Conservation (phyloP, 2,329 filamentous ascomycete species). For the Nannizzia gypsea region DNA sequence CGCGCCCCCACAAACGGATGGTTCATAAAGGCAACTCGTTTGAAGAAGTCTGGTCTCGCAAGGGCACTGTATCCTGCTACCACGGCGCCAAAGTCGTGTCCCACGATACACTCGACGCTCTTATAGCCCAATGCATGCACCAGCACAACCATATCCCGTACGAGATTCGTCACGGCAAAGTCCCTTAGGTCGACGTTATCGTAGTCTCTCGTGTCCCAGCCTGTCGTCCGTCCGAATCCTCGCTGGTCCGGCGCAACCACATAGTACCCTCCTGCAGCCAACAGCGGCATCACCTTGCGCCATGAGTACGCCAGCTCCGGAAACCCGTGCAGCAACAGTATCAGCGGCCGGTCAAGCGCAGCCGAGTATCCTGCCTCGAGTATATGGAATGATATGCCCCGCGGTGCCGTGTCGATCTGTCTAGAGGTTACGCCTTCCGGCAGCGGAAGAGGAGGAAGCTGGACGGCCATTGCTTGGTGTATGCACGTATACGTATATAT, state of each 20-base stretch:
- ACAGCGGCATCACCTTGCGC: constrained; percentile 48
- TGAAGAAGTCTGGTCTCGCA: constrained; percentile 54
- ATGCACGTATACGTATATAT: too few species aligned
- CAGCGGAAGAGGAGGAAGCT: constrained; percentile 40
- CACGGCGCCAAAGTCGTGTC: constrained; percentile 57
- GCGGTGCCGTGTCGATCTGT: constrained; percentile 44
- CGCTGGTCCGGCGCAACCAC: constrained; percentile 57
- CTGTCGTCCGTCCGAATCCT: constrained; percentile 55
- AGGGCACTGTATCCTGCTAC: constrained; percentile 48
- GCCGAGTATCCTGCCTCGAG: constrained; percentile 42
- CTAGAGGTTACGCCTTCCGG: constrained; percentile 44
- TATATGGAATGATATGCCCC: constrained; percentile 50
- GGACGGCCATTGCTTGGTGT: not conserved
- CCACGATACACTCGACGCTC: constrained; percentile 47
- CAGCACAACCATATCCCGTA: constrained; percentile 51
- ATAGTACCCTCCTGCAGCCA: constrained; percentile 51
- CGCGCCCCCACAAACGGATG: constrained; percentile 50
- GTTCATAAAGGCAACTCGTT: constrained; percentile 50
- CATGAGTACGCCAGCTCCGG: constrained; percentile 60
- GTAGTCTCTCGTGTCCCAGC: constrained; percentile 44
- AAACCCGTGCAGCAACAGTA: constrained; percentile 55
- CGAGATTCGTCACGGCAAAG: constrained; percentile 47
- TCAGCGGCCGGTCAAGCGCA: constrained; percentile 36
- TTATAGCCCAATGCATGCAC: constrained; percentile 50
- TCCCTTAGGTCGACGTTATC: constrained; percentile 44